Evolutionary conservation across 1,139 yeast genomes (phyloP).

Genomic region (Nakaseomyces bracarensis): DNA sequence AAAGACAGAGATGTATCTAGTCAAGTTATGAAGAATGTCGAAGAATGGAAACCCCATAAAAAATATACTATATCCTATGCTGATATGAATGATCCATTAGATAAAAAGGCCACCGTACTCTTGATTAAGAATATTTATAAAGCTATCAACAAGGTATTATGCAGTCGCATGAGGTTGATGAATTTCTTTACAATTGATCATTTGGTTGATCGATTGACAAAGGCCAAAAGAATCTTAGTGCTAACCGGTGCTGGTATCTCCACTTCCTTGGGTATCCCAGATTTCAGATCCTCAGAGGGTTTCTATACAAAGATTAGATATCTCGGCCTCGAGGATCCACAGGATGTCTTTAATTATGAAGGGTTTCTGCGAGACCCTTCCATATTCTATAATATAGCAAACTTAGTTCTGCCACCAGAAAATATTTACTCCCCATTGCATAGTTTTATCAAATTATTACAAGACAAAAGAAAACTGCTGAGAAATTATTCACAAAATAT

Average conservation of each 20-base stretch:
- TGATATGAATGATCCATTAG: slow-evolving; percentile 32
- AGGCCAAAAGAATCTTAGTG: slow-evolving; percentile 59
- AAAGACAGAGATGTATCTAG: slow-evolving; percentile 35
- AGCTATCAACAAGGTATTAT: slow-evolving; percentile 52
- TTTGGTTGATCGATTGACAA: slow-evolving; percentile 43
- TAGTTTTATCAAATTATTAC: slow-evolving; percentile 64
- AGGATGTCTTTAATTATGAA: slow-evolving; percentile 79
- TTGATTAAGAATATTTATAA: slow-evolving; percentile 46
- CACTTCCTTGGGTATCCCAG: slow-evolving; percentile 88
- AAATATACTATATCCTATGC: slow-evolving; percentile 15
- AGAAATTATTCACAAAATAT: slow-evolving; percentile 93
- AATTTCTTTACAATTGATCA: slow-evolving; percentile 51
- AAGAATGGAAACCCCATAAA: slow-evolving; percentile 7
- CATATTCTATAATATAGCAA: slow-evolving; percentile 79
- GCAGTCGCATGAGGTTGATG: slow-evolving; percentile 45
- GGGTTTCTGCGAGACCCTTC: slow-evolving; percentile 70
- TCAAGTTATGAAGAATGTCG: slow-evolving; percentile 33
- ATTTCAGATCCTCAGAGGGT: slow-evolving; percentile 85
- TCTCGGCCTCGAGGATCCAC: slow-evolving; percentile 80
- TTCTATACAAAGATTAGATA: slow-evolving; percentile 64
- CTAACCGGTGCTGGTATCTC: slow-evolving; percentile 96
- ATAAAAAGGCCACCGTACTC: slow-evolving; percentile 38
- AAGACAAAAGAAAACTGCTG: slow-evolving; percentile 68
- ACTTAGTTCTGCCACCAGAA: slow-evolving; percentile 76
- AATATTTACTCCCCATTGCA: slow-evolving; percentile 73